Base-by-base conservation (phyloP, 192 early-diverging fungal genomes). In the Coemansia sp. region DNA sequence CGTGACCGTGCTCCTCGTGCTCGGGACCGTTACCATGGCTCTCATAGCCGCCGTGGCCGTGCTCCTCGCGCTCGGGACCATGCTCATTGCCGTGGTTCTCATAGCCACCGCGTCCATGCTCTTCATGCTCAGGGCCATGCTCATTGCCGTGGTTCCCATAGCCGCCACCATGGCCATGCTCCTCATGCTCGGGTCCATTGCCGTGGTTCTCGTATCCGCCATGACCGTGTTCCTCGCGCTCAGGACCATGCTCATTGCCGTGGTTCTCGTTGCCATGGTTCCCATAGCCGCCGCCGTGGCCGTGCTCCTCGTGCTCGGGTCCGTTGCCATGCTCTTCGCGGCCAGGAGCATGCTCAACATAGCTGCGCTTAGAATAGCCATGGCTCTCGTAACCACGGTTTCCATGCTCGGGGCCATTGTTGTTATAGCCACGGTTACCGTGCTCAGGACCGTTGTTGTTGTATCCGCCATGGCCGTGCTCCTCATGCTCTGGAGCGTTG, bases 61-160 rank as follows among this genome's bases (percentile, higher is more conserved):
- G 48, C 43, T 53, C 58, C 6, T 60, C 28, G 59, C 61, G 50
- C 48, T 61, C 59, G 16, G 62, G 62, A 28, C 57, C 62, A 21
- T 60, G 20, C 69, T 71, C 43, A 59, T 71, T 66, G 55, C 51
- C 38, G 38, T 59, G 55, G 28, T 57, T 60, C 63, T 71, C 42
- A 33, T 66, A 60, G 1, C 35, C 55, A 43, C 42, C 18, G 26
- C 60, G 37, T 39, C 59, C 59, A 6, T n/a, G n/a, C 14, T 31
- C 36, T 11, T 34, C 63, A 26, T 57, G 63, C 36, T 38, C 63
- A 1, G 40, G 40, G 31, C 46, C 61, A 11, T 34, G 6, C 5
- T 40, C 20, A 16, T 62, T 24, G 60, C 61, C 18, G 28, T 35
- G 56, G 18, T 50, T 60, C 57, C 62, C 42, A 59, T 65, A 60